A percentile compares a stretch with the other conserved stretches of the same genome.
Evolutionary conservation across 1,139 yeast genomes (phyloP).

Genomic region (Taphrina wiesneri): DNA sequence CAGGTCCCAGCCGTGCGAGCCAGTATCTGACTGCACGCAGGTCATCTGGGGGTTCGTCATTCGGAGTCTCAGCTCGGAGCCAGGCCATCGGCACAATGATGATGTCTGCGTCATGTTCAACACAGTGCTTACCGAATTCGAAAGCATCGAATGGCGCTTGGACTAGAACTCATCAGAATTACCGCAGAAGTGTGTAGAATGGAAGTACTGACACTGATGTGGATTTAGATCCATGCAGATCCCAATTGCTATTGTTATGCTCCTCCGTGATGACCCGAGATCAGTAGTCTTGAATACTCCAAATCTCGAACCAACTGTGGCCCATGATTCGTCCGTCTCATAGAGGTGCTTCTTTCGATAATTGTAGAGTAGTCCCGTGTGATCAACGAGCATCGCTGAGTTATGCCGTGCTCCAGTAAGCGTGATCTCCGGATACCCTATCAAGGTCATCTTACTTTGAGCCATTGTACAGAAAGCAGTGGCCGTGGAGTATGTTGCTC

Average conservation of each 20-base stretch:
- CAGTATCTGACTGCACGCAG: conserved; percentile 58
- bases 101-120: conserved; percentile 54
- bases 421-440: conserved; percentile 75
- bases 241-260: conserved; percentile 59
- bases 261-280: conserved; percentile 40
- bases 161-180: not conserved
- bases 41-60: conserved; percentile 45
- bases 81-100: conserved; percentile 86
- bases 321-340: conserved; percentile 80
- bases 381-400: conserved; percentile 66
- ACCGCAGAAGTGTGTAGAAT: not conserved
- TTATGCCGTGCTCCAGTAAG: conserved; percentile 52
- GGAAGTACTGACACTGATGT: conserved; percentile 61
- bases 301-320: conserved; percentile 61
- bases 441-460: conserved; percentile 62
- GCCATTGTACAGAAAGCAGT: conserved; percentile 53
- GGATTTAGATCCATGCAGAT: conserved; percentile 97
- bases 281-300: not conserved
- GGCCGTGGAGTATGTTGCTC: conserved; percentile 52
- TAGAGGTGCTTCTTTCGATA: conserved; percentile 79
- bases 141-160: conserved; percentile 66
- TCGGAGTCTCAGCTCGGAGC: conserved; percentile 49
- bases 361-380: conserved; percentile 63
- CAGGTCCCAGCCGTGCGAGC: conserved; percentile 70
- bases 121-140: conserved; percentile 64